Conservation (phyloP, 768 basidiomycete genomes). For the Phanerodontia chrysosporium region DNA sequence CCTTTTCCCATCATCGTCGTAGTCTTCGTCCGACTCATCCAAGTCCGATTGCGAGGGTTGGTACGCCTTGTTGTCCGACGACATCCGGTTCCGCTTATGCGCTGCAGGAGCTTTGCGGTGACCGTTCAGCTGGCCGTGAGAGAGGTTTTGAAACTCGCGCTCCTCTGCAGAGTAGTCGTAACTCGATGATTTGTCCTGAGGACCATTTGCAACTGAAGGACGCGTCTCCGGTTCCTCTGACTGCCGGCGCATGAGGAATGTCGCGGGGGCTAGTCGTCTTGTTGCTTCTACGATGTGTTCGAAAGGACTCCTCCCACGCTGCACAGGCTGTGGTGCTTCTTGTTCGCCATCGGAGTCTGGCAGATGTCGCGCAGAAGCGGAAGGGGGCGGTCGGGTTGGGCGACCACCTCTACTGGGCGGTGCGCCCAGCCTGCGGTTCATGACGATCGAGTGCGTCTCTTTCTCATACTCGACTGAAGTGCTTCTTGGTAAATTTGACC, state of each 20-base stretch:
- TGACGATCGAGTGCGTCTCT: slow-evolving; percentile 46
- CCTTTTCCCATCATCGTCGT: slow-evolving; percentile 46
- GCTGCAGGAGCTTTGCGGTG: slow-evolving; percentile 19
- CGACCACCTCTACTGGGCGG: slow-evolving; percentile 47
- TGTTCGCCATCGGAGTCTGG: slow-evolving; percentile 71
- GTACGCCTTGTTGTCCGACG: slow-evolving; percentile 79
- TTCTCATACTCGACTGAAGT: slow-evolving; percentile 81
- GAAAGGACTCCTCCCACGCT: slow-evolving; percentile 69
- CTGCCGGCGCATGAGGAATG: slow-evolving; percentile 62
- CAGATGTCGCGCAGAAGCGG: slow-evolving; percentile 46
- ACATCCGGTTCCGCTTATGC: slow-evolving; percentile 59
- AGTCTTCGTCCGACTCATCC: slow-evolving; percentile 60
- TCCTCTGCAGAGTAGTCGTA: slow-evolving; percentile 83
- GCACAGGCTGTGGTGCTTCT: slow-evolving; percentile 20
- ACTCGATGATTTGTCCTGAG: slow-evolving; percentile 41
- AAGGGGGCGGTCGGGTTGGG: slow-evolving; percentile 37
- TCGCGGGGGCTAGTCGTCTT: slow-evolving; percentile 48
- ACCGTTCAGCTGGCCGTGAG: slow-evolving; percentile 11
- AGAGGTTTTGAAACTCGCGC: slow-evolving; percentile 44
- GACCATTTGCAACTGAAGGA: slow-evolving; percentile 27
- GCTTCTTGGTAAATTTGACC: slow-evolving; percentile 56
- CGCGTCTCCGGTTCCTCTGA: slow-evolving; percentile 49
- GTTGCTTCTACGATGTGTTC: slow-evolving; percentile 56
- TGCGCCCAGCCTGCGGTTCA: slow-evolving; percentile 52
- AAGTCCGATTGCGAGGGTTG: slow-evolving; percentile 60